Conservation (phyloP, 1,284 basidiomycete genomes). For the Singerocomus inundabilis region DNA sequence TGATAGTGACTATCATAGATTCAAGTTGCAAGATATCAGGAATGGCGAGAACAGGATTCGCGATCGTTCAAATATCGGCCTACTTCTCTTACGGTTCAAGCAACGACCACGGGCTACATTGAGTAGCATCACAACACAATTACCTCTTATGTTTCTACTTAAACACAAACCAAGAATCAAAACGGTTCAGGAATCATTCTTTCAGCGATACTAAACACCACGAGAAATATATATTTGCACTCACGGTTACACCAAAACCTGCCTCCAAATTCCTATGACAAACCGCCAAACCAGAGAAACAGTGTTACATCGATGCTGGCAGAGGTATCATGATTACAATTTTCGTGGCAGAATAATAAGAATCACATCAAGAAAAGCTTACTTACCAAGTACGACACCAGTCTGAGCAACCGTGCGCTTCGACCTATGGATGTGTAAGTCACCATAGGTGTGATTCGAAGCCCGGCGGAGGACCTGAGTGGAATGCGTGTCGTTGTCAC, state of each 20-base stretch:
- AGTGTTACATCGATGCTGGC: conserved; percentile 1
- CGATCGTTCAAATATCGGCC: conserved; percentile 50
- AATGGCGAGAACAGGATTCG: conserved; percentile 50
- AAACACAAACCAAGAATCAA: not conserved
- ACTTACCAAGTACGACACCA: conserved; percentile 8
- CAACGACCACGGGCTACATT: conserved; percentile 57
- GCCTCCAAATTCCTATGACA: too few species aligned
- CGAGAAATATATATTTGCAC: not conserved
- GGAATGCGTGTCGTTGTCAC: conserved; percentile 12
- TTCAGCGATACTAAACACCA: not conserved
- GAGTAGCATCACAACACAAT: conserved; percentile 55
- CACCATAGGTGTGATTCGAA: too few species aligned
- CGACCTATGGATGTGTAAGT: conserved; percentile 6
- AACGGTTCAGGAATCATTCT: not conserved
- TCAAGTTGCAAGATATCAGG: not conserved
- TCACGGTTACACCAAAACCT: conserved; percentile 5
- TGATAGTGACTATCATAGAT: not conserved
- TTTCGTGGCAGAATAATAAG: not conserved
- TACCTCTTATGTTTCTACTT: conserved; percentile 43
- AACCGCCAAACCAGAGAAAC: not conserved
- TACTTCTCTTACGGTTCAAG: conserved; percentile 51
- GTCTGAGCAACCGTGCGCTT: conserved; percentile 3
- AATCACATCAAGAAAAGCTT: not conserved
- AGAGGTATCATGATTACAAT: not conserved
- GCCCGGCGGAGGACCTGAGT: too few species aligned